A percentile compares a stretch with the other conserved stretches of the same genome.
These are phyloP conservation scores for Claviceps sp. DNA, from an alignment of 2,329 filamentous ascomycete species.

Conservation along the genomic window DNA sequence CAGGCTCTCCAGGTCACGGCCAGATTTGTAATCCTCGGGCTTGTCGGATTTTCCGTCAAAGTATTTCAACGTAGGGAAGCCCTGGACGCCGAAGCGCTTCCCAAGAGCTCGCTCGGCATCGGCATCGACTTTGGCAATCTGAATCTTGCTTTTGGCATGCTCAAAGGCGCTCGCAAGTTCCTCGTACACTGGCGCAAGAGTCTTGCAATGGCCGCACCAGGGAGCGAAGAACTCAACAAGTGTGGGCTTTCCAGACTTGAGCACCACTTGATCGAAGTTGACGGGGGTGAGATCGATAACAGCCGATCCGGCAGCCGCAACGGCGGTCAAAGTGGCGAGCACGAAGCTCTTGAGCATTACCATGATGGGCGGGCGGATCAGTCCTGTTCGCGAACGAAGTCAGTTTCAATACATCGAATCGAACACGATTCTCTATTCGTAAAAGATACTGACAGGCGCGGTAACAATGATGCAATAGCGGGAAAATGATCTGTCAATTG, in stretches of 20 bases:
- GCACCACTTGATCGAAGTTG: constrained; percentile 85
- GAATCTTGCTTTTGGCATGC: constrained; percentile 56
- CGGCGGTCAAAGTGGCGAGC: constrained; percentile 39
- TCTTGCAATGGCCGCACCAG: constrained; percentile 99
- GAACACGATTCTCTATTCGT: not conserved
- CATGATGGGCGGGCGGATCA: constrained; percentile 25
- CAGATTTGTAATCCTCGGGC: constrained; percentile 74
- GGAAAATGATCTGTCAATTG: not conserved
- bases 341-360: constrained; percentile 47
- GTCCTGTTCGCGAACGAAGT: not conserved
- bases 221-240: constrained; percentile 97
- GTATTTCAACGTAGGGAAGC: constrained; percentile 94
- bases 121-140: constrained; percentile 91
- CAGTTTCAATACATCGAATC: not conserved
- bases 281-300: constrained; percentile 79
- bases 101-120: constrained; percentile 77
- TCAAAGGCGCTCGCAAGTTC: constrained; percentile 68
- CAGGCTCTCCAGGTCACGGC: constrained; percentile 78
- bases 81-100: constrained; percentile 76
- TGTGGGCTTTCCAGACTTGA: constrained; percentile 86
- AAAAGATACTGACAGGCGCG: not conserved
- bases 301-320: constrained; percentile 57
- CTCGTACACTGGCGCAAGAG: constrained; percentile 84
- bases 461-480: not conserved
- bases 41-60: constrained; percentile 90